Conservation (phyloP, 768 basidiomycete genomes). For the Amanita rubescens region DNA sequence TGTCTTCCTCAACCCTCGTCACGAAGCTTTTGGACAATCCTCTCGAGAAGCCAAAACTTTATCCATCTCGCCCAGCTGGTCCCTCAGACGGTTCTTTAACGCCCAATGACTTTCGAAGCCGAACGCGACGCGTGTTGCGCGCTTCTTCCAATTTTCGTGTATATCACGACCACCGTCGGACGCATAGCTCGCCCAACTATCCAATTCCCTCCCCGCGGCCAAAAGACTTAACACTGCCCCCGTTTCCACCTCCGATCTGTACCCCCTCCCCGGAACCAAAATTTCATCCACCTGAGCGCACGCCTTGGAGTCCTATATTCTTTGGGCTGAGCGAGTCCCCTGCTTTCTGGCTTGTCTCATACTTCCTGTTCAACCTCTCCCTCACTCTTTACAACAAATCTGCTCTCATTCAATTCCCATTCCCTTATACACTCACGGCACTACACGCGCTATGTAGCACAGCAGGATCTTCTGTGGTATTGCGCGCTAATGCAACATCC, state of each 20-base stretch:
- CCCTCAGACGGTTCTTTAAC: neutral
- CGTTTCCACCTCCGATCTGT: neutral
- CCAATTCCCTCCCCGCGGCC: neutral
- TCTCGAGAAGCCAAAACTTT: neutral
- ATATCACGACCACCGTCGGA: neutral
- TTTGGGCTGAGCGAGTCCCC: conserved; percentile 14
- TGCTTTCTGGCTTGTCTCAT: conserved; percentile 61
- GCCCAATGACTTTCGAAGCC: neutral
- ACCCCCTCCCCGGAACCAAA: neutral
- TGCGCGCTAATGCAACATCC: conserved; percentile 25
- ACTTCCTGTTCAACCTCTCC: conserved; percentile 86
- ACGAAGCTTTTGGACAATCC: neutral
- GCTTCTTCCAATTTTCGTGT: conserved; percentile 1
- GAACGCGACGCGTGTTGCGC: neutral
- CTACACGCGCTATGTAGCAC: conserved; percentile 84
- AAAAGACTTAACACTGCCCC: neutral
- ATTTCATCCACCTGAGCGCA: neutral
- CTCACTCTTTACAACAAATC: conserved; percentile 95
- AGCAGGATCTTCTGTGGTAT: conserved; percentile 66
- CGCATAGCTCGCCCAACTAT: neutral
- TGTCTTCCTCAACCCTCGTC: neutral
- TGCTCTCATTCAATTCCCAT: conserved; percentile 87
- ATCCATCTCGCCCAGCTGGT: neutral
- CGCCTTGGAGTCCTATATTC: neutral
- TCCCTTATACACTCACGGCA: conserved; percentile 92